A percentile compares a stretch with the other conserved stretches of the same genome.
Evolutionary conservation across 1,284 basidiomycete genomes (phyloP).

Genomic region (Peniophora sp.): DNA sequence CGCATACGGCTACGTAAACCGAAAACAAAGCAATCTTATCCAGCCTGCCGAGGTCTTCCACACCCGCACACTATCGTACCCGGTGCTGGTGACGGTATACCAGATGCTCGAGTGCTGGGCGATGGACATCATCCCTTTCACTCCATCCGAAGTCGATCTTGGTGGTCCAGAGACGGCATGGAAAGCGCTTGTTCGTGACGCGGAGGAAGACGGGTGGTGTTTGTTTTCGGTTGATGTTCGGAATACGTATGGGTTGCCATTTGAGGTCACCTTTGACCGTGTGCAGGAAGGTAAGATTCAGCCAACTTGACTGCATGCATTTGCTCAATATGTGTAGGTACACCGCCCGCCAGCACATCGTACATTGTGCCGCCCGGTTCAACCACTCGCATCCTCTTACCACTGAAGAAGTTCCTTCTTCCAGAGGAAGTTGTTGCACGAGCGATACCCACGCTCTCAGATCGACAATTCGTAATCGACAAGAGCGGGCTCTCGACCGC

Average conservation of each 20-base stretch:
- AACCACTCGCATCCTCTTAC: conserved; percentile 71
- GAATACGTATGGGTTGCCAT: conserved; percentile 84
- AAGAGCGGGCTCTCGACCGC: conserved; percentile 55
- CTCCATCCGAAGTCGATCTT: conserved; percentile 14
- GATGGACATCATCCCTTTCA: conserved; percentile 70
- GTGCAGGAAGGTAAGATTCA: conserved; percentile 43
- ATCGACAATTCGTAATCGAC: conserved; percentile 88
- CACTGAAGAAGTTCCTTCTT: conserved; percentile 64
- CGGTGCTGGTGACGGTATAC: conserved; percentile 86
- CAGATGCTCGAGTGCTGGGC: conserved; percentile 82
- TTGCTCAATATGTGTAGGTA: conserved; percentile 22
- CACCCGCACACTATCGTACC: conserved; percentile 77
- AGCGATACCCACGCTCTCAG: conserved; percentile 78
- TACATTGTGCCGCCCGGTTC: conserved; percentile 77
- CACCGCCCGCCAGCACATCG: conserved; percentile 35
- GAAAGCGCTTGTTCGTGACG: conserved; percentile 28
- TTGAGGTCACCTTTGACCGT: conserved; percentile 76
- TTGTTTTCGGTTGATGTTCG: conserved; percentile 81
- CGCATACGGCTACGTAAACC: conserved; percentile 72
- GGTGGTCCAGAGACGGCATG: conserved; percentile 15
- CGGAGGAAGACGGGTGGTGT: conserved; percentile 65
- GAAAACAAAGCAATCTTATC: conserved; percentile 26
- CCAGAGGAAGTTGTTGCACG: conserved; percentile 46
- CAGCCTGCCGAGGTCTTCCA: conserved; percentile 54
- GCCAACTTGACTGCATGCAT: conserved; percentile 1